These are phyloP conservation scores for Platanus orientalis DNA, from an alignment of 164 flowering plant genomes.

Conservation along the genomic window DNA sequence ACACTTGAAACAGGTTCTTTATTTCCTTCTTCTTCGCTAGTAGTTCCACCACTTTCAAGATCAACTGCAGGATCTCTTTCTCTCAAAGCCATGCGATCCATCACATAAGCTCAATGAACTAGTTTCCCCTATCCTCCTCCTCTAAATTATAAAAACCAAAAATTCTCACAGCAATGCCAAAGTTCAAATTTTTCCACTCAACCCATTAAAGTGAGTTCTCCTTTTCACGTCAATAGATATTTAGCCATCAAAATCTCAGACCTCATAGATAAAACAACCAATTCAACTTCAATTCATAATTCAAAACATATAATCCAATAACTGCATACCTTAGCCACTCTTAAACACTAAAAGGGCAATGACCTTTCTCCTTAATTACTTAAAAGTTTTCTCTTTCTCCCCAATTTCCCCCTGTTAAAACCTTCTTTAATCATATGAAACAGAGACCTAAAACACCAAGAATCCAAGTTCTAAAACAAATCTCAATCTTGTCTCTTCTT, in stretches of 20 bases:
- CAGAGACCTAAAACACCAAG: too few relatives aligned
- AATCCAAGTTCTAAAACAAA: background rate
- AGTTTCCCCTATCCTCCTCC: background rate
- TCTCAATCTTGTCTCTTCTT: too few relatives aligned
- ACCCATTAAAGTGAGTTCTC: background rate
- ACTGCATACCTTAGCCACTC: too few relatives aligned
- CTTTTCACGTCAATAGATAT: background rate
- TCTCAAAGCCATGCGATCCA: conserved; percentile 31
- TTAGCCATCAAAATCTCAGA: background rate
- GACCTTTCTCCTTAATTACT: too few relatives aligned
- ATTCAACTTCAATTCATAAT: too few relatives aligned
- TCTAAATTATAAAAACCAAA: background rate
- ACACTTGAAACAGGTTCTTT: conserved; percentile 12
- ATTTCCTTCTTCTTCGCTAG: conserved; percentile 21
- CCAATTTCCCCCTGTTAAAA: too few relatives aligned
- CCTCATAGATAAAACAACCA: background rate
- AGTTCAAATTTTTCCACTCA: background rate
- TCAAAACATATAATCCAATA: too few relatives aligned
- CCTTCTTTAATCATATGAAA: too few relatives aligned
- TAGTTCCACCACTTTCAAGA: conserved; percentile 47
- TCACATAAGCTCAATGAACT: conserved; percentile 6
- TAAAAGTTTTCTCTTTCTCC: too few relatives aligned
- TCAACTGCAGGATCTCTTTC: conserved; percentile 37
- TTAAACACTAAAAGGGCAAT: too few relatives aligned
- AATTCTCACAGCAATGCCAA: background rate